Percentiles rank a stretch among this genome's conserved stretches.
phyloP scores from a whole-genome alignment of 164 flowering plant genomes.

The Aristolochia contorta region DNA sequence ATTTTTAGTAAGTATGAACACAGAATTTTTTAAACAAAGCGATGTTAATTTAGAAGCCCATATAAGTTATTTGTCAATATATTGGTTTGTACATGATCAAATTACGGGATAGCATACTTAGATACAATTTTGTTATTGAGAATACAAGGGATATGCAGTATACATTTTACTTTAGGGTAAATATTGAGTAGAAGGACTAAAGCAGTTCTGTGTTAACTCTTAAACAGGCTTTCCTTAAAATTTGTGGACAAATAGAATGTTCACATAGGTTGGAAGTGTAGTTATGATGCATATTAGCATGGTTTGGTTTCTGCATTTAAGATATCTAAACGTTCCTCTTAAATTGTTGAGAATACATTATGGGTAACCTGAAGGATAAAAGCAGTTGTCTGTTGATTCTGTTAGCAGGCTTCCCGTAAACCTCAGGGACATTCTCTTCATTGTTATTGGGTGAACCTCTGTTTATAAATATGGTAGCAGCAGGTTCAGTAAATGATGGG shows the following conservation, averaged over 20 bases:
- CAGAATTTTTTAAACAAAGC: no score
- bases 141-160: no score
- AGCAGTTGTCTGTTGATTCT: slow-evolving; percentile 16
- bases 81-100: no score
- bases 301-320: no score
- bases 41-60: no score
- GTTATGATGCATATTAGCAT: no score
- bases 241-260: slow-evolving; percentile 3
- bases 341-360: no score
- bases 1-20: neutral
- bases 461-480: neutral
- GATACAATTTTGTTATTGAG: no score
- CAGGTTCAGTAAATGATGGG: slow-evolving; percentile 21
- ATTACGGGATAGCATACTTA: no score
- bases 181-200: slow-evolving; percentile 4
- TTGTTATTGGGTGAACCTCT: slow-evolving; percentile 24
- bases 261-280: no score
- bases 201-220: slow-evolving; percentile 13
- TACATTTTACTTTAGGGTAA: no score
- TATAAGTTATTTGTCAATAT: slow-evolving; percentile 13
- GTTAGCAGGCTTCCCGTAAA: slow-evolving; percentile 9
- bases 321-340: no score
- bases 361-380: slow-evolving; percentile 9
- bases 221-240: slow-evolving; percentile 8
- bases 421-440: slow-evolving; percentile 8